Conservation (phyloP, 495 filamentous ascomycete genomes). For the Hypomontagnella submonticulosa region DNA sequence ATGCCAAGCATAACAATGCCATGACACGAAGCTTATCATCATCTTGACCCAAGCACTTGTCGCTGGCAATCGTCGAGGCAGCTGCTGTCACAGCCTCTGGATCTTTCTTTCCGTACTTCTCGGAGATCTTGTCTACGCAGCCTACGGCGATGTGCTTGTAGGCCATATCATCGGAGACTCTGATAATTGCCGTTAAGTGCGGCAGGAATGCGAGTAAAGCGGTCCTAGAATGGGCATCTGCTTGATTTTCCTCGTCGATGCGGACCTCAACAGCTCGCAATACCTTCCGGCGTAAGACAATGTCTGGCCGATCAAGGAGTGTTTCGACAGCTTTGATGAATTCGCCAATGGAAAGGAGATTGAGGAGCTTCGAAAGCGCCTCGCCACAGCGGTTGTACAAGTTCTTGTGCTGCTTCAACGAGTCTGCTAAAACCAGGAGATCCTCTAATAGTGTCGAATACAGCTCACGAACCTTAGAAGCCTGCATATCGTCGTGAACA, state of each 20-base stretch:
- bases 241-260: slow-evolving; percentile 72
- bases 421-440: slow-evolving; percentile 69
- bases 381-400: slow-evolving; percentile 73
- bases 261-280: slow-evolving; percentile 81
- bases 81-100: slow-evolving; percentile 71
- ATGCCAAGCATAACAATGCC: slow-evolving; percentile 87
- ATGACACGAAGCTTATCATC: slow-evolving; percentile 79
- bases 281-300: slow-evolving; percentile 79
- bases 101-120: slow-evolving; percentile 92
- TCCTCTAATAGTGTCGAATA: slow-evolving; percentile 79
- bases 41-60: slow-evolving; percentile 75
- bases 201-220: slow-evolving; percentile 82
- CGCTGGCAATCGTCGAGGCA: slow-evolving; percentile 78
- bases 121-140: slow-evolving; percentile 89
- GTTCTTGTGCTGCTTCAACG: slow-evolving; percentile 67
- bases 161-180: slow-evolving; percentile 72
- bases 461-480: slow-evolving; percentile 69
- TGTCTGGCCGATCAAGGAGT: slow-evolving; percentile 75
- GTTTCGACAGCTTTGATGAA: slow-evolving; percentile 85
- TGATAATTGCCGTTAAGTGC: slow-evolving; percentile 76
- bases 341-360: slow-evolving; percentile 81
- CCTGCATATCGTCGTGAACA: slow-evolving; percentile 66
- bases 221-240: slow-evolving; percentile 70
- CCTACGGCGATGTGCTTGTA: slow-evolving; percentile 83
- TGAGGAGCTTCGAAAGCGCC: slow-evolving; percentile 76